phyloP scores from a whole-genome alignment of 768 basidiomycete genomes.

The Agaricus subrufescens region DNA sequence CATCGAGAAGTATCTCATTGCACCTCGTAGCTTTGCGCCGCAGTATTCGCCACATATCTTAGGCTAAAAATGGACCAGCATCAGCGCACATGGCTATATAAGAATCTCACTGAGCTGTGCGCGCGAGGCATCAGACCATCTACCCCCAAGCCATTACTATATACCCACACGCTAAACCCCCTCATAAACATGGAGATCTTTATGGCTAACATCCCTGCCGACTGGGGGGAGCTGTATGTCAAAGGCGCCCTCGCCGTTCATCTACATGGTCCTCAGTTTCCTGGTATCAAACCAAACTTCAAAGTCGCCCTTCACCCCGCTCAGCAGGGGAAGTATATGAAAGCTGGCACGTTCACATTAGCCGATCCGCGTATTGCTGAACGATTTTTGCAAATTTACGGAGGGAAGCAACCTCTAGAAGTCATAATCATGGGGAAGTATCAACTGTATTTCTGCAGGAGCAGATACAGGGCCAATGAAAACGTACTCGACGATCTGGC shows the following conservation, averaged over 20 bases:
- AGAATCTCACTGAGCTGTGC: not conserved
- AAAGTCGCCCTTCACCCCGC: constrained; percentile 40
- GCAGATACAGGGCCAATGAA: constrained; percentile 17
- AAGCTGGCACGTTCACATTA: constrained; percentile 45
- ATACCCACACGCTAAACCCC: not conserved
- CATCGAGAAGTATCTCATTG: too few species aligned
- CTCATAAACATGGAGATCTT: constrained; percentile 30
- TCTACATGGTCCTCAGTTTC: constrained; percentile 41
- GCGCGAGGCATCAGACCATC: not conserved
- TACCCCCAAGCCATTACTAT: not conserved
- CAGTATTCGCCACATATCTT: too few species aligned
- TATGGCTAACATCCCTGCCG: constrained; percentile 30
- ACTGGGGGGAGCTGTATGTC: constrained; percentile 23
- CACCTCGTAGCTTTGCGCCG: too few species aligned
- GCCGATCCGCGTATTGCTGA: constrained; percentile 36
- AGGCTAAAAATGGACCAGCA: too few species aligned
- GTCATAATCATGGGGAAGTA: constrained; percentile 21
- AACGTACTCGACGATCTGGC: constrained; percentile 34
- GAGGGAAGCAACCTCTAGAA: not conserved
- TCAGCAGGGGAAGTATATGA: constrained; percentile 24
- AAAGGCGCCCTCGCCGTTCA: constrained; percentile 32
- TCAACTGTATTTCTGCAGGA: constrained; percentile 25
- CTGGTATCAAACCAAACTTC: constrained; percentile 40
- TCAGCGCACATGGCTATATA: not conserved
- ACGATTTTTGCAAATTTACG: constrained; percentile 38